Evolutionary conservation across 345 rosid genomes (phyloP).

Genomic region (Dipteronia sinensis): DNA sequence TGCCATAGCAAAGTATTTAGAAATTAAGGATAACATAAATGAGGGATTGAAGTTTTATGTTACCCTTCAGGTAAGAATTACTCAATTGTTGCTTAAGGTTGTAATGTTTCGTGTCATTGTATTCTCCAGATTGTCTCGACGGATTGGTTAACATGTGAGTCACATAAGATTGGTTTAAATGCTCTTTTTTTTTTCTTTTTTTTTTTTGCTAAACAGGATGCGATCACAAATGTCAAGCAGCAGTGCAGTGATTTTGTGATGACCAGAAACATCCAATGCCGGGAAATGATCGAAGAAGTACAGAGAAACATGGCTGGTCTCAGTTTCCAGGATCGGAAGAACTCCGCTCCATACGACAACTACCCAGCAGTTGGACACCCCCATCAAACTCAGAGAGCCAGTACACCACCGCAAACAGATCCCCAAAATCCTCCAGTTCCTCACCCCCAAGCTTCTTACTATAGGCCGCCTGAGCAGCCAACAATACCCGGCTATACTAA

Average conservation of each 20-base stretch:
- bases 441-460: slow-evolving; percentile 57
- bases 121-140: neutral
- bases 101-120: neutral
- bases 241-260: slow-evolving; percentile 96
- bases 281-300: slow-evolving; percentile 96
- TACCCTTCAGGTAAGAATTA: slow-evolving; percentile 77
- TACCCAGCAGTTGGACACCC: slow-evolving; percentile 73
- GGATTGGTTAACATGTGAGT: neutral
- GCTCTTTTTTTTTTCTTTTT: neutral
- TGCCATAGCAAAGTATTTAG: slow-evolving; percentile 83
- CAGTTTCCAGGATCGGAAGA: slow-evolving; percentile 83
- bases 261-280: slow-evolving; percentile 97
- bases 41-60: slow-evolving; percentile 98
- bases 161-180: neutral
- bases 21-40: slow-evolving; percentile 91
- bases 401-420: slow-evolving; percentile 49
- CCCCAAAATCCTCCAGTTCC: slow-evolving; percentile 48
- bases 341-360: slow-evolving; percentile 47
- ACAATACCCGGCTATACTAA: slow-evolving; percentile 58
- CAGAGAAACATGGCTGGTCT: slow-evolving; percentile 90
- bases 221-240: slow-evolving; percentile 92
- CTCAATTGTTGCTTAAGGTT: slow-evolving; percentile 5
- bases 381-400: slow-evolving; percentile 49
- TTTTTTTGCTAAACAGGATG: slow-evolving; percentile 65
- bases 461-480: slow-evolving; percentile 73